Percentiles rank a stretch among this genome's conserved stretches.
phyloP scores from a whole-genome alignment of 2,329 filamentous ascomycete genomes.

The Aureobasidium sp. region DNA sequence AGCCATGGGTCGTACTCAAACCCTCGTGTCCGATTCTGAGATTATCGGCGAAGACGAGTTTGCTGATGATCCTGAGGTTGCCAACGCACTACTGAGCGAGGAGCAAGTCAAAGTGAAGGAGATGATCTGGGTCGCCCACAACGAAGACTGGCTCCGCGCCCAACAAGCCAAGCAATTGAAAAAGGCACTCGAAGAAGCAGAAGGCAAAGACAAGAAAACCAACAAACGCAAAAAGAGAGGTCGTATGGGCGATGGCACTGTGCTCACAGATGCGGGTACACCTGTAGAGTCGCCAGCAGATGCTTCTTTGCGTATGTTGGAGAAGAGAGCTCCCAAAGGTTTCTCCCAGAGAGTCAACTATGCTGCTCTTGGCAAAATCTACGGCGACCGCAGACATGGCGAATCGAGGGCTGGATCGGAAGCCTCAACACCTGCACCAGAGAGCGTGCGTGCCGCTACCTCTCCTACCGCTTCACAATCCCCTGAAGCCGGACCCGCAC shows the following conservation, averaged over 20 bases:
- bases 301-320: conserved; percentile 39
- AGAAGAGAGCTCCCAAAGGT: conserved; percentile 34
- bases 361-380: conserved; percentile 37
- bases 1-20: conserved; percentile 36
- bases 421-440: conserved; percentile 8
- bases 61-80: conserved; percentile 79
- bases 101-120: conserved; percentile 78
- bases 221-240: conserved; percentile 39
- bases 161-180: conserved; percentile 79
- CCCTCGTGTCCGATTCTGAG: conserved; percentile 31
- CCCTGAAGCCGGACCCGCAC: neutral
- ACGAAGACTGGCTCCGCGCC: conserved; percentile 84
- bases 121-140: conserved; percentile 87
- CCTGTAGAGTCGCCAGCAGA: conserved; percentile 39
- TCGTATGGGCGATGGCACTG: conserved; percentile 36
- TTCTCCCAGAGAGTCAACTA: conserved; percentile 43
- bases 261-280: conserved; percentile 29
- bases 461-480: neutral
- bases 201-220: conserved; percentile 32
- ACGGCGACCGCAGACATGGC: conserved; percentile 20
- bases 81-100: conserved; percentile 66
- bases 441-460: neutral
- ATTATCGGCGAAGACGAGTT: conserved; percentile 77
- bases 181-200: conserved; percentile 55
- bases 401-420: conserved; percentile 15